A percentile compares a stretch with the other conserved stretches of the same genome.
phyloP scores from a whole-genome alignment of 2,329 filamentous ascomycete species.

The Chalara sp. region DNA sequence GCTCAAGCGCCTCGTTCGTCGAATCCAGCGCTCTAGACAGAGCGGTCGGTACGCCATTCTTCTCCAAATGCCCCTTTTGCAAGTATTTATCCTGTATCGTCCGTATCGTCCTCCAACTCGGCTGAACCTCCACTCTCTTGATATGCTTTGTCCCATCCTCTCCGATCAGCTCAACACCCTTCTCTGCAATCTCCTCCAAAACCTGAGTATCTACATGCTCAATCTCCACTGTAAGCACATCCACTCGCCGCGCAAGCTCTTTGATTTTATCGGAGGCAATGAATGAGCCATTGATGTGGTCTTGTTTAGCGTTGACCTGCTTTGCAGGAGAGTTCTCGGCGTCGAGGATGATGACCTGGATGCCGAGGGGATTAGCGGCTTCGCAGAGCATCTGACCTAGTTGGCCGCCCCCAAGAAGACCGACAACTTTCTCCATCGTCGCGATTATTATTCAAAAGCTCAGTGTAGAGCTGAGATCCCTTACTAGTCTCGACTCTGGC shows the following conservation, averaged over 20 bases:
- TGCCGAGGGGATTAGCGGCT: neutral
- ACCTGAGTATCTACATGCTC: conserved; percentile 5
- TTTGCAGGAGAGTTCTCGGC: neutral
- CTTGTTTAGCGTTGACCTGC: neutral
- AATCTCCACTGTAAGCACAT: neutral
- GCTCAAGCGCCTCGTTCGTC: conserved; percentile 46
- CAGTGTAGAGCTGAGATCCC: too few species aligned
- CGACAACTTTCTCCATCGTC: conserved; percentile 27
- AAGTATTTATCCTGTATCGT: conserved; percentile 90
- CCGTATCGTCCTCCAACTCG: conserved; percentile 78
- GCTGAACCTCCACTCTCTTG: conserved; percentile 26
- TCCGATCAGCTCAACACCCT: conserved; percentile 49
- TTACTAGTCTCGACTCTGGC: too few species aligned
- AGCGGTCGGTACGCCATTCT: conserved; percentile 67
- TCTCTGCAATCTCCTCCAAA: conserved; percentile 7
- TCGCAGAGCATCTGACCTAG: neutral
- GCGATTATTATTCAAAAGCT: neutral
- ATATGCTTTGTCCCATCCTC: conserved; percentile 29
- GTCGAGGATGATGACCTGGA: neutral
- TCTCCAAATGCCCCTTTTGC: conserved; percentile 75
- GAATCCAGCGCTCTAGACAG: conserved; percentile 49
- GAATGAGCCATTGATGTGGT: neutral
- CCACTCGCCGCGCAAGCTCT: neutral
- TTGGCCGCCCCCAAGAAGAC: conserved; percentile 33
- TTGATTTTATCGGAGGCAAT: neutral